A percentile compares a stretch with the other conserved stretches of the same genome.
phyloP scores from a whole-genome alignment of 2,329 filamentous ascomycete genomes.

The Fusarium agapanthi region DNA sequence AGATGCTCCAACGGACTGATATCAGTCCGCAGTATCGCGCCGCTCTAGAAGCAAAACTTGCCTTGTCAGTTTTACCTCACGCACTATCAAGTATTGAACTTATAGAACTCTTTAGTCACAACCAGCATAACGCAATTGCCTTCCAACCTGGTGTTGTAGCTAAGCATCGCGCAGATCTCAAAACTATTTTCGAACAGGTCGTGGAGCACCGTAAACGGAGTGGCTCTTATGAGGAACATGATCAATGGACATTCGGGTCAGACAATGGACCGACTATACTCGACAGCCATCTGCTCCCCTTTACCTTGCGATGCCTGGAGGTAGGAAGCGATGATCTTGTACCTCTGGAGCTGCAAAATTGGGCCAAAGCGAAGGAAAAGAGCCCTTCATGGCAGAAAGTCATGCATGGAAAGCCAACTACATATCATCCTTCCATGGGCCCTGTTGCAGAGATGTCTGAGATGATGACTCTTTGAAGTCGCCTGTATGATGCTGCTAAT shows the following conservation, averaged over 20 bases:
- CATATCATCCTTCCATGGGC: slow-evolving; percentile 21
- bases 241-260: slow-evolving; percentile 13
- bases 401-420: slow-evolving; percentile 17
- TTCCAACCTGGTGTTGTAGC: slow-evolving; percentile 13
- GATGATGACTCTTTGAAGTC: slow-evolving; percentile 11
- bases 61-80: not conserved
- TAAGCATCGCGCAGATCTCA: not conserved
- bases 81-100: not conserved
- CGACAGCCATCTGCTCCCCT: slow-evolving; percentile 20
- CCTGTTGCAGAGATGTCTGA: slow-evolving; percentile 20
- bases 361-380: slow-evolving; percentile 10
- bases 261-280: slow-evolving; percentile 17
- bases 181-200: slow-evolving; percentile 1
- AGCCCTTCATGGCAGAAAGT: slow-evolving; percentile 13
- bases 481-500: not conserved
- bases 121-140: slow-evolving; percentile 8
- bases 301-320: slow-evolving; percentile 16
- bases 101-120: not conserved
- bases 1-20: slow-evolving; percentile 3
- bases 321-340: slow-evolving; percentile 12
- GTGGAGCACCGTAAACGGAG: slow-evolving; percentile 2
- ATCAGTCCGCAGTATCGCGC: slow-evolving; percentile 6
- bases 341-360: slow-evolving; percentile 5
- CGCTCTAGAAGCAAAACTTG: slow-evolving; percentile 3
- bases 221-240: not conserved